Base-by-base conservation (phyloP, 768 basidiomycete genomes). In the Plicaturopsis crispa region DNA sequence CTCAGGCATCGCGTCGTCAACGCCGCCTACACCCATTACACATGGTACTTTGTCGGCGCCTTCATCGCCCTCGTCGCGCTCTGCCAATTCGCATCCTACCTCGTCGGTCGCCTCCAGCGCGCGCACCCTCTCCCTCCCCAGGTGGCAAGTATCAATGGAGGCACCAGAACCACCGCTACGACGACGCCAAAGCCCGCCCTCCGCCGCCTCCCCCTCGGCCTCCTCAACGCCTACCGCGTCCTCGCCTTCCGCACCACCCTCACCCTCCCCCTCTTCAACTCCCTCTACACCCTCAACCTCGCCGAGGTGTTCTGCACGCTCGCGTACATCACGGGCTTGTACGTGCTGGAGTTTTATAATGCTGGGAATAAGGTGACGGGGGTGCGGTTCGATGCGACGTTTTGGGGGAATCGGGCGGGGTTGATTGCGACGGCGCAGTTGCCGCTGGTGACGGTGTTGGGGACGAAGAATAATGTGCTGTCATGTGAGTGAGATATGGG, bases 401-500 rank as follows among this genome's bases (percentile, higher is more conserved):
- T 51, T 32, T 60, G 48, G 45, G 44, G 44, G 5, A 54, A 72
- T 41, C 58, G 67, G 18, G 60, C 67, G 1, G 70, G 62, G 1
- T 54, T 55, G 19, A 63, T 76, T 18, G 73, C 67, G 1, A 52
- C 55, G 5, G 60, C 60, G 24, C 76, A 82, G 51, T 53, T 76
- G 0, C 72, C 77, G 1, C 59, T 82, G 14, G 59, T 80, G 48
- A 63, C 69, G 11, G 76, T 67, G 2, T 65, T 83, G 18, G 76
- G 75, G 1, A 73, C 72, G 44, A 74, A 73, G 58, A 80, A 82
- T 53, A 80, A 80, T 40, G 49, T 76, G 16, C 54, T 75, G 21
- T 51, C 60, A 1, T 51, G 65, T 66, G 45, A 14, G 65, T 53
- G 18, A 12, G 12, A 12, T n/a, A n/a, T n/a, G n/a, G n/a, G n/a